Evolutionary conservation across 2,329 filamentous ascomycete genomes (phyloP), one percentile per base, ranked within the genome.

Genomic region (Aspergillus spinulosporus): DNA sequence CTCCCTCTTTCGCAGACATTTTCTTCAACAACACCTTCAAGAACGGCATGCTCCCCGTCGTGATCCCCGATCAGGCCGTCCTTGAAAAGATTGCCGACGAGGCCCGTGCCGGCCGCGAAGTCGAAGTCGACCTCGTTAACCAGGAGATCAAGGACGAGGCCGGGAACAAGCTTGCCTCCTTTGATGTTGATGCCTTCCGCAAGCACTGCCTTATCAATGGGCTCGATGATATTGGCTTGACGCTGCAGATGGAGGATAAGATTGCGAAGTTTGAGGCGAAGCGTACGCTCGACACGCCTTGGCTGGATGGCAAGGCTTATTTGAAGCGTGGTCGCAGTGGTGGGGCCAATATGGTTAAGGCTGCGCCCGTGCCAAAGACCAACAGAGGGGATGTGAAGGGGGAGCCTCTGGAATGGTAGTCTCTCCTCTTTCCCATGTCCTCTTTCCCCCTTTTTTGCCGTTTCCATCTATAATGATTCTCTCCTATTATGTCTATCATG

Each of bases 1-100:
- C 93, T 0, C 90, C 91, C 1, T 92, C 89, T 1, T 90, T 84
- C 64, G 89, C 88, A 57, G 91, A 96, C 70, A 99, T 99, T 75
- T 97, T 97, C 85, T 95, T 93, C 85, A 97, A 96, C 85, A 99
- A 99, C 82, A 94, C 89, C n/a, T 97, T 97, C 84, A 97, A 99
- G 84, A 99, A 99, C 80, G 93, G 93, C 79, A 97, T 97, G 94
- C 81, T 97, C 61, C 92, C 93, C 47, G 85, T 97, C 59, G 77
- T 82, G 57, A 88, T 97, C 70, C 78, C 82, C 32, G 85, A 93
- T 72, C 76, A 85, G 62, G 79, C 76, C 1, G 81, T 84, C 32
- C 78, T 97, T 3, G 81, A 88, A 43, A 81, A 81, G 59, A 86
- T 97, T 62, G 87, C 89, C 37, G 84, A 80, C 28, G 90, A 95